phyloP scores from a whole-genome alignment of 495 filamentous ascomycete genomes.

The Evansstolkia leycettana region DNA sequence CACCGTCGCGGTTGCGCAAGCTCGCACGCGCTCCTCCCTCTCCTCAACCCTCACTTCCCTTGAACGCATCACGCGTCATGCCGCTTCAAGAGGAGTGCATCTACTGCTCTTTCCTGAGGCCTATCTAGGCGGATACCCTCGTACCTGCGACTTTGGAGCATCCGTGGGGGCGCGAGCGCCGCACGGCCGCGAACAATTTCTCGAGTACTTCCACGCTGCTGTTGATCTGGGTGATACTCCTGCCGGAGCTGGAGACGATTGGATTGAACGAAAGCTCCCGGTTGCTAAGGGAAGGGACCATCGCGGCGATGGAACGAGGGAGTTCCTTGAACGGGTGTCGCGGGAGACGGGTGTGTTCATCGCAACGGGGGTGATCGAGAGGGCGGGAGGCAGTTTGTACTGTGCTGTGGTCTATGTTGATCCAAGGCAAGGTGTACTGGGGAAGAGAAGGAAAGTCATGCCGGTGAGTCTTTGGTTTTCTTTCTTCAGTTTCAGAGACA shows the following conservation, averaged over 20 bases:
- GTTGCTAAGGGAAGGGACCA: constrained; percentile 30
- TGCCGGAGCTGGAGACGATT: constrained; percentile 55
- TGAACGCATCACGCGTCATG: constrained; percentile 34
- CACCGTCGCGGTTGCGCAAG: constrained; percentile 66
- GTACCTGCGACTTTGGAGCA: constrained; percentile 67
- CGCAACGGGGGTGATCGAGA: constrained; percentile 69
- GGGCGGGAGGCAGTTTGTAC: constrained; percentile 68
- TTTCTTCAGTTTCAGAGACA: neutral
- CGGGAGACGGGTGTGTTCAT: constrained; percentile 68
- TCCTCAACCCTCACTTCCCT: constrained; percentile 55
- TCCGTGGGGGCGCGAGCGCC: constrained; percentile 55
- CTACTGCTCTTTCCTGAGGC: constrained; percentile 88
- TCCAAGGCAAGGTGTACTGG: constrained; percentile 55
- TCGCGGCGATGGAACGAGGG: constrained; percentile 78
- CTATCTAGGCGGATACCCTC: constrained; percentile 86
- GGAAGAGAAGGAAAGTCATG: constrained; percentile 93
- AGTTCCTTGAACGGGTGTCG: constrained; percentile 63
- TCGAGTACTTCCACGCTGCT: constrained; percentile 64
- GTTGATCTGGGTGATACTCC: constrained; percentile 85
- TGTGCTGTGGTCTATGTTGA: constrained; percentile 78
- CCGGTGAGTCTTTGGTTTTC: constrained; percentile 37
- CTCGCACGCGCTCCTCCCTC: constrained; percentile 54
- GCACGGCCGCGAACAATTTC: constrained; percentile 70
- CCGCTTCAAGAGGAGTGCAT: constrained; percentile 41
- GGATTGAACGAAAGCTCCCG: constrained; percentile 52